Evolutionary conservation across 2,329 filamentous ascomycete species (phyloP).

Genomic region (Cladobotryum protrusum): DNA sequence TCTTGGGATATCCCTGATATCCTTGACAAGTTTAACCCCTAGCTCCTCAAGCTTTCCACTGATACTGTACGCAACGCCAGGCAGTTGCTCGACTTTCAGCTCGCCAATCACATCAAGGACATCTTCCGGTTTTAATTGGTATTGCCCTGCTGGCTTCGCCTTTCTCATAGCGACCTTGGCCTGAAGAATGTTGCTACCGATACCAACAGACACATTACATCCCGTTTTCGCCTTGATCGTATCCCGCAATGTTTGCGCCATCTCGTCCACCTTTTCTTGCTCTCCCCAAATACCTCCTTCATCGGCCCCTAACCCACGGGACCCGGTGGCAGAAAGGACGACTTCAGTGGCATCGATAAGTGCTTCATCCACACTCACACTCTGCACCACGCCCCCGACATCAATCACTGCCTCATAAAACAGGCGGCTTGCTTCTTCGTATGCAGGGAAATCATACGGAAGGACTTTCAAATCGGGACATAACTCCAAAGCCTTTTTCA

Average conservation of each 20-base stretch:
- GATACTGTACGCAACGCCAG: slow-evolving; percentile 88
- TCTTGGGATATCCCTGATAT: slow-evolving; percentile 69
- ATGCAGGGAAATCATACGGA: slow-evolving; percentile 93
- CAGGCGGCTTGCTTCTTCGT: slow-evolving; percentile 80
- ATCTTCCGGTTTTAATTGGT: slow-evolving; percentile 77
- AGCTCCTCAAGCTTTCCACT: slow-evolving; percentile 83
- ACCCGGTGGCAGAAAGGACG: slow-evolving; percentile 59
- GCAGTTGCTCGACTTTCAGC: slow-evolving; percentile 73
- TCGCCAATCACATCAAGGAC: slow-evolving; percentile 70
- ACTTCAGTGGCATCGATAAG: slow-evolving; percentile 74
- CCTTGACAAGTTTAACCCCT: slow-evolving; percentile 73
- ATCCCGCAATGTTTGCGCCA: slow-evolving; percentile 59
- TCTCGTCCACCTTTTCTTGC: slow-evolving; percentile 68
- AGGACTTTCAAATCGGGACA: slow-evolving; percentile 83
- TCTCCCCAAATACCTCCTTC: slow-evolving; percentile 71
- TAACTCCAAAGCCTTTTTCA: slow-evolving; percentile 78
- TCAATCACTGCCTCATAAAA: slow-evolving; percentile 84
- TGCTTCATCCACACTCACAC: slow-evolving; percentile 94
- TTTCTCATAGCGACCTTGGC: slow-evolving; percentile 87
- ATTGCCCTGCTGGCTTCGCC: slow-evolving; percentile 91
- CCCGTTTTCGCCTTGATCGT: slow-evolving; percentile 68
- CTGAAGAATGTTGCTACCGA: slow-evolving; percentile 82
- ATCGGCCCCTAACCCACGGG: slow-evolving; percentile 54
- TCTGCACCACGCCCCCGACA: slow-evolving; percentile 80
- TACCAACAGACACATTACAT: slow-evolving; percentile 87